Base-by-base conservation (phyloP, 306 rosid genomes). In the Castanea sativa region DNA sequence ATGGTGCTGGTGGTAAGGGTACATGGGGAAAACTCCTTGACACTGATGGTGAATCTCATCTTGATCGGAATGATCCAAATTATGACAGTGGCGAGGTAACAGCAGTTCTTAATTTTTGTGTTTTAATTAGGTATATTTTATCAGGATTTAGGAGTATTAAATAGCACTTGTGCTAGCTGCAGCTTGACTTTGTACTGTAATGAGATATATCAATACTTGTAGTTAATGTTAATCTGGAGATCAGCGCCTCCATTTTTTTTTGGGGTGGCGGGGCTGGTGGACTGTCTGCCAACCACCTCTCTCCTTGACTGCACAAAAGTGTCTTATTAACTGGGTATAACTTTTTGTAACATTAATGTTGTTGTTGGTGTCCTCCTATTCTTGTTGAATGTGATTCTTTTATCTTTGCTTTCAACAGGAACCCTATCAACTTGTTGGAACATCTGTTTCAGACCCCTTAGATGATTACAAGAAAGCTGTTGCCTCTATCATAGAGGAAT, bases 381-480 rank as follows among this genome's bases (percentile, higher is more conserved):
- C 3, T 8, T 41, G 1, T 41, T 8, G 11, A 41, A 41, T 41
- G 45, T 41, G 45, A 41, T 70, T 25, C 13, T 5, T 49, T 32
- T 64, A 29, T 55, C 14, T 52, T 78, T 79, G 51, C 79, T 69
- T 38, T 81, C 79, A 80, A 55, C 85, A 95, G 99, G 99, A 95
- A 83, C 99, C 98, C 1, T 95, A 95, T 86, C 93, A 91, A 83
- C 92, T 95, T 84, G 96, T 95, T 67, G 98, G 92, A 52, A 71
- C 96, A 74, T 88, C 96, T 64, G 87, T 88, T 20, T 86, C 93
- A 23, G 96, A 93, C 68, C 99, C 98, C 75, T 86, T 95, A 70
- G 99, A 95, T 81, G 98, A 93, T 55, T 95, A 89, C 81, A 95
- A 95, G 90, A 95, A 93, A 86, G 87, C 98, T 12, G 88, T 95